Base-by-base conservation (phyloP, 1,284 basidiomycete species). In the Thecaphora thlaspeos region DNA sequence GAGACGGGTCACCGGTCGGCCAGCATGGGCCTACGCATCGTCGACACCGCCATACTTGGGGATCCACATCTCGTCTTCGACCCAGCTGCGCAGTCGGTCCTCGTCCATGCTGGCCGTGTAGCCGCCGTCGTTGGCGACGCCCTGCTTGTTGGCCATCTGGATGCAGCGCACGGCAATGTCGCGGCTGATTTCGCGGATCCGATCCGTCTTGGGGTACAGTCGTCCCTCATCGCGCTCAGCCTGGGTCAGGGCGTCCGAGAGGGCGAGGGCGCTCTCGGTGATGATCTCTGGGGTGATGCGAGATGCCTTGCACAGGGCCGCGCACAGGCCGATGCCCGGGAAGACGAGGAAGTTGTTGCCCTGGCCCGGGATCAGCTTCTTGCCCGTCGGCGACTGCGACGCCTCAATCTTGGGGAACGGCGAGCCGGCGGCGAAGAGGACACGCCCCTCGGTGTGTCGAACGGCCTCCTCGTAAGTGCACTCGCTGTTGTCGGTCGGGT, bases 401-500 rank as follows among this genome's bases (percentile, higher is more conserved):
- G 58, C 62, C 45, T 81, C 76, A 52, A 85, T 81, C 54, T 83
- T 82, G 7, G 86, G 84, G 84, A 94, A 96, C 1, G 92, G 92
- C 40, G 89, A 91, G 2, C 92, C 93, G 34, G 87, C 88, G 1
- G 93, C 92, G 76, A 94, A 96, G 55, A 96, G 83, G 23, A 89
- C 82, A 4, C 61, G 46, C 17, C 74, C 74, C 1, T 79, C 88
- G 40, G 79, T 87, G 80, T 88, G 86, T 49, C 84, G 80, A 51
- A 95, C 84, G 1, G 91, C 91, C 64, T 93, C 88, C 54, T 87
- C 82, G 79, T 91, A 95, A 28, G 81, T 80, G 68, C 79, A 80
- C 68, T 88, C 87, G 74, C 88, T 88, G 41, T 91, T 85, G 43
- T 84, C 82, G 43, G 90, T 87, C 26, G 93, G 93, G 81, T 96